Evolutionary conservation across 805 yeast species (phyloP).

Genomic region (Candida jianshihensis): DNA sequence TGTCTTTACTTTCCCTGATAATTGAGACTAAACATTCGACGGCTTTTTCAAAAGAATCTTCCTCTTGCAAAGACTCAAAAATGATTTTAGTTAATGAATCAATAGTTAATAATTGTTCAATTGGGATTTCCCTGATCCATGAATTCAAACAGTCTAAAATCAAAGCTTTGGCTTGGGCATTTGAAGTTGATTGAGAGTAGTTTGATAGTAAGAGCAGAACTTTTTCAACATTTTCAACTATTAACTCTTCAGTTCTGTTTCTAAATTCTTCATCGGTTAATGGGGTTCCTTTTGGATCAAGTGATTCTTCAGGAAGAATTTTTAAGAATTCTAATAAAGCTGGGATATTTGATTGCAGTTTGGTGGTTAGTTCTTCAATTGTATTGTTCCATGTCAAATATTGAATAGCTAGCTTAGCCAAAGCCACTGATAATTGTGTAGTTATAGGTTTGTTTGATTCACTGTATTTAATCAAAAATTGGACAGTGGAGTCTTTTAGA

Average conservation of each 20-base stretch:
- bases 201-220: conserved; percentile 59
- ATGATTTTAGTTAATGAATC: conserved; percentile 62
- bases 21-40: conserved; percentile 82
- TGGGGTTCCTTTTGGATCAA: conserved; percentile 69
- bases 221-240: conserved; percentile 58
- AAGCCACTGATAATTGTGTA: conserved; percentile 74
- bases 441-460: conserved; percentile 48
- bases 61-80: conserved; percentile 50
- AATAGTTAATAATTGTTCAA: conserved; percentile 57
- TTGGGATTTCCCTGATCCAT: conserved; percentile 86
- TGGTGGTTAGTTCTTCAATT: conserved; percentile 54
- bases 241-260: conserved; percentile 52
- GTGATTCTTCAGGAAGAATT: conserved; percentile 86
- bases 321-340: conserved; percentile 71
- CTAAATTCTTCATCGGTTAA: conserved; percentile 77
- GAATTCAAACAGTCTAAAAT: conserved; percentile 74
- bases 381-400: conserved; percentile 67
- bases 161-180: conserved; percentile 29
- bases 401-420: conserved; percentile 80
- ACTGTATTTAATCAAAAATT: conserved; percentile 45
- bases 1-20: conserved; percentile 74
- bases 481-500: conserved; percentile 64
- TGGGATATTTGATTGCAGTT: conserved; percentile 34
- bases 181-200: conserved; percentile 32
- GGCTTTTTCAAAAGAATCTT: conserved; percentile 74